Evolutionary conservation across 2,329 filamentous ascomycete species (phyloP).

Genomic region (Phialophora tarda): DNA sequence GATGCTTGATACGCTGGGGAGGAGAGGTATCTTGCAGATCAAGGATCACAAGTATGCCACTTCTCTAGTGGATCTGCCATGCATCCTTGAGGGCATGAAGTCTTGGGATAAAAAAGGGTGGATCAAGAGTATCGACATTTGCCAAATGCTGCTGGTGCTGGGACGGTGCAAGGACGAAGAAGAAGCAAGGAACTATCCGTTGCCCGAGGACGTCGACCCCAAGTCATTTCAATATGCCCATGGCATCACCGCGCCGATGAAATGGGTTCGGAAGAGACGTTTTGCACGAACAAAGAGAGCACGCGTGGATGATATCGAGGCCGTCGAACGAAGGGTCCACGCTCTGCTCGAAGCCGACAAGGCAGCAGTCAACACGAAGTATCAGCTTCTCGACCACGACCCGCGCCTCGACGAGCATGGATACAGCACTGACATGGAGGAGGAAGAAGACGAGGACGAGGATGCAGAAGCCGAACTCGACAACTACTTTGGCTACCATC

Average conservation of each 20-base stretch:
- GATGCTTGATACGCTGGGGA: slow-evolving; percentile 72
- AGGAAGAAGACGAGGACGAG: slow-evolving; percentile 49
- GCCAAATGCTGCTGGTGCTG: slow-evolving; percentile 84
- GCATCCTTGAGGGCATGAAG: slow-evolving; percentile 89
- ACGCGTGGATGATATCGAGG: slow-evolving; percentile 81
- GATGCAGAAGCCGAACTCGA: slow-evolving; percentile 43
- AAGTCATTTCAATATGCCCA: slow-evolving; percentile 77
- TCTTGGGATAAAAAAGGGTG: slow-evolving; percentile 87
- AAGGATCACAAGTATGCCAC: slow-evolving; percentile 75
- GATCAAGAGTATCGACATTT: slow-evolving; percentile 87
- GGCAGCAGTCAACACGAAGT: slow-evolving; percentile 63
- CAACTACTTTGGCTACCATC: slow-evolving; percentile 42
- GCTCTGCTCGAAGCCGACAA: slow-evolving; percentile 73
- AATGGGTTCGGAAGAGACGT: slow-evolving; percentile 78
- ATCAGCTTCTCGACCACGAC: slow-evolving; percentile 67
- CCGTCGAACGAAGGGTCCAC: slow-evolving; percentile 80
- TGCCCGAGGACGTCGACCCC: slow-evolving; percentile 74
- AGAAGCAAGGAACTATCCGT: slow-evolving; percentile 68
- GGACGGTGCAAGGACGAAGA: slow-evolving; percentile 68
- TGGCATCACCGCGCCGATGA: slow-evolving; percentile 85
- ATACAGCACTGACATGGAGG: slow-evolving; percentile 57
- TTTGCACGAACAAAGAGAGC: slow-evolving; percentile 75
- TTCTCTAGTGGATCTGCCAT: slow-evolving; percentile 80
- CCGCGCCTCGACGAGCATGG: slow-evolving; percentile 45
- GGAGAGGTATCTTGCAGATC: slow-evolving; percentile 74